Conservation (phyloP, 176 grass and related monocot species). For the Canna indica region DNA sequence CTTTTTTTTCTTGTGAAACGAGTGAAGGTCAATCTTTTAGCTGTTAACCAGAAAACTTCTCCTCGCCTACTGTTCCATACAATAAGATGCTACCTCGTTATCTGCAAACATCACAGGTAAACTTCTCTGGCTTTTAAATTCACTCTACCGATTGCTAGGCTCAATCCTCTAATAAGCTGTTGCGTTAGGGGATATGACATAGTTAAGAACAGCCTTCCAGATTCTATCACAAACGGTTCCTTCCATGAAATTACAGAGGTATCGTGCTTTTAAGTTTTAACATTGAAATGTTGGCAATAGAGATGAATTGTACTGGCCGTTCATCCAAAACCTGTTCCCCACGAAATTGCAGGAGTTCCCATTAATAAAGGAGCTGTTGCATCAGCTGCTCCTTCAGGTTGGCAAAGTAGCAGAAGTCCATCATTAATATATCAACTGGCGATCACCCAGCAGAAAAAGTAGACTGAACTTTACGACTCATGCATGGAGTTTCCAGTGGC, state of each 20-base stretch:
- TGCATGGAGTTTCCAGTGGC: too few relatives aligned
- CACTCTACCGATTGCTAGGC: neutral
- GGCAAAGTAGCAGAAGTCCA: neutral
- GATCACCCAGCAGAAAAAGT: neutral
- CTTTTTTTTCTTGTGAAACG: neutral
- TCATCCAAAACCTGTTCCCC: neutral
- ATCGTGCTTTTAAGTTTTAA: neutral
- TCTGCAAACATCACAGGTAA: conserved; percentile 13
- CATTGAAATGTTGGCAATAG: neutral
- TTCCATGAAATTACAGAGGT: conserved; percentile 6
- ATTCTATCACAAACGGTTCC: conserved; percentile 11
- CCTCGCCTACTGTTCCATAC: conserved; percentile 8
- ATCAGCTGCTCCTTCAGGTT: conserved; percentile 11
- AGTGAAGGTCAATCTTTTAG: conserved; percentile 3
- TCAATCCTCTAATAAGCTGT: neutral
- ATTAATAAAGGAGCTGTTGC: neutral
- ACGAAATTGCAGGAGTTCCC: neutral
- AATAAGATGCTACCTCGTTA: conserved; percentile 20
- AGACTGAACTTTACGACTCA: neutral
- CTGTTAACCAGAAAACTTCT: neutral
- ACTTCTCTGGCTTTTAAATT: neutral
- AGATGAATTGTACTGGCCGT: neutral
- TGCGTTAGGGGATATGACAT: conserved; percentile 2
- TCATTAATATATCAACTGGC: too few relatives aligned
- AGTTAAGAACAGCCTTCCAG: conserved; percentile 2